phyloP scores from a whole-genome alignment of 2,329 filamentous ascomycete genomes.

The Mycosphaerelloides madeirae region DNA sequence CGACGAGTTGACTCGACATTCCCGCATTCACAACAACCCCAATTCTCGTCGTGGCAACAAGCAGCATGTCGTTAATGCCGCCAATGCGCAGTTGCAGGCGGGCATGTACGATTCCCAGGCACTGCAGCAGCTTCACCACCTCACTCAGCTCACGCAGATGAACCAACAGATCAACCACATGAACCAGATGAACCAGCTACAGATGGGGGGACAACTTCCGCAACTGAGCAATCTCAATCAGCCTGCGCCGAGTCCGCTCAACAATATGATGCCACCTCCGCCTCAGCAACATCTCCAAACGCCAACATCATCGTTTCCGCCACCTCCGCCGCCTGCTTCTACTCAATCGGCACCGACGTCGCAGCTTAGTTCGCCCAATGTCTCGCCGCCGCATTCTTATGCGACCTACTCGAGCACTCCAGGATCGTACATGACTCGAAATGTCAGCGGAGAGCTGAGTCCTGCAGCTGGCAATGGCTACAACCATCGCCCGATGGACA shows the following conservation, averaged over 20 bases:
- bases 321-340: slow-evolving; percentile 16
- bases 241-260: slow-evolving; percentile 8
- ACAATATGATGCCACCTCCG: slow-evolving; percentile 10
- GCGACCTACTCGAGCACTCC: slow-evolving; percentile 56
- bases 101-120: slow-evolving; percentile 49
- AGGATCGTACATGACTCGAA: slow-evolving; percentile 55
- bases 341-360: slow-evolving; percentile 86
- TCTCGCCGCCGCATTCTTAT: slow-evolving; percentile 90
- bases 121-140: slow-evolving; percentile 60
- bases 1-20: slow-evolving; percentile 93
- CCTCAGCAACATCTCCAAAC: slow-evolving; percentile 8
- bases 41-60: slow-evolving; percentile 94
- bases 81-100: slow-evolving; percentile 48
- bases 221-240: slow-evolving; percentile 16
- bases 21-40: slow-evolving; percentile 97
- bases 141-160: slow-evolving; percentile 66
- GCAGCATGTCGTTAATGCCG: slow-evolving; percentile 57
- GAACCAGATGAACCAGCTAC: slow-evolving; percentile 4
- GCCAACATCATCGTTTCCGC: slow-evolving; percentile 11
- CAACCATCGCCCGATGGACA: slow-evolving; percentile 52
- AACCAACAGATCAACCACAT: slow-evolving; percentile 12
- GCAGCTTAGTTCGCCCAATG: slow-evolving; percentile 84
- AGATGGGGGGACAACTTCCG: neutral
- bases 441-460: slow-evolving; percentile 44
- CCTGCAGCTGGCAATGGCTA: slow-evolving; percentile 37